Evolutionary conservation across 352 stramenopile genomes (phyloP).

Genomic region (Phytophthora kernoviae): DNA sequence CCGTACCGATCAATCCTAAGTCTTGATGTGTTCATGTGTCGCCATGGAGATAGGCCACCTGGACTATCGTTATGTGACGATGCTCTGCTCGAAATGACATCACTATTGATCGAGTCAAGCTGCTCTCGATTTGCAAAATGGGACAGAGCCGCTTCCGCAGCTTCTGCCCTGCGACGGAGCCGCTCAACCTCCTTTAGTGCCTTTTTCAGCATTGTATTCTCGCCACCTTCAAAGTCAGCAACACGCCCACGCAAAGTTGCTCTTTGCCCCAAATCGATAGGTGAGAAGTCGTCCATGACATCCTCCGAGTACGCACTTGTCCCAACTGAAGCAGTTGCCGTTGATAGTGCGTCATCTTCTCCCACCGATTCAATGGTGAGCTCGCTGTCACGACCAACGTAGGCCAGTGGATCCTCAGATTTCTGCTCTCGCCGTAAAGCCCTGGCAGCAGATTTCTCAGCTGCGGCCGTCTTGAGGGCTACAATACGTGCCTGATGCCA

Average conservation of each 20-base stretch:
- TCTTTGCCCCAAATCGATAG: constrained; percentile 20
- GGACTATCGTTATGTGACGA: constrained; percentile 8
- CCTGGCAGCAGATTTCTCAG: constrained; percentile 17
- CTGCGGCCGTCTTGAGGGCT: constrained; percentile 11
- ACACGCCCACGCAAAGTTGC: constrained; percentile 17
- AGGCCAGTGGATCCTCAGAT: constrained; percentile 10
- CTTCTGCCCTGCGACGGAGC: constrained; percentile 62
- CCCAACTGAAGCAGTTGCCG: constrained; percentile 42
- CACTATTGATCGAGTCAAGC: constrained; percentile 16
- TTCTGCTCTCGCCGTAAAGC: constrained; percentile 21
- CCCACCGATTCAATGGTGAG: constrained; percentile 33
- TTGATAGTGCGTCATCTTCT: constrained; percentile 40
- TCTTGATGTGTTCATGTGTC: constrained; percentile 25
- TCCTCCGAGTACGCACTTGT: constrained; percentile 49
- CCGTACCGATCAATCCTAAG: constrained; percentile 57
- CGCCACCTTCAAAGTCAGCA: constrained; percentile 19
- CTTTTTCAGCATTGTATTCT: constrained; percentile 51
- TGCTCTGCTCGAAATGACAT: constrained; percentile 19
- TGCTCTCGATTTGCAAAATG: constrained; percentile 27
- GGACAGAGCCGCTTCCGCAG: constrained; percentile 60
- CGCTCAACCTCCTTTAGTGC: constrained; percentile 59
- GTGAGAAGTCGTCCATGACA: constrained; percentile 24
- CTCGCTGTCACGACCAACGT: constrained; percentile 34
- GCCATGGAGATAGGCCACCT: constrained; percentile 17
- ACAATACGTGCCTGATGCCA: constrained; percentile 28